These are phyloP conservation scores for Cyclotella cryptica DNA, from an alignment of 108 stramenopile species.

Conservation along the genomic window DNA sequence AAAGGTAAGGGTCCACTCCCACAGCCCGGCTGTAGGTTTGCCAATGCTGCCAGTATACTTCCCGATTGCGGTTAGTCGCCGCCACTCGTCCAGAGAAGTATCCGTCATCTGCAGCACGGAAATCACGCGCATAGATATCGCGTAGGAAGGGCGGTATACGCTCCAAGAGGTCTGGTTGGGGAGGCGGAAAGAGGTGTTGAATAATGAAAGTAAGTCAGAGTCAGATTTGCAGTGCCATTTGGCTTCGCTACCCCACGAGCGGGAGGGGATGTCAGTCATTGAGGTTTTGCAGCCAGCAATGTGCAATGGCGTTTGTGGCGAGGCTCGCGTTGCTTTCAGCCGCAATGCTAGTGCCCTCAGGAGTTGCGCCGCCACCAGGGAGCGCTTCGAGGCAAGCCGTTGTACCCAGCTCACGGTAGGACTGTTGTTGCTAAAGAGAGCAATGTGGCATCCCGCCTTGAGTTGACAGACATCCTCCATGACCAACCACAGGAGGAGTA, in stretches of 20 bases:
- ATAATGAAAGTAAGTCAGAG: not conserved
- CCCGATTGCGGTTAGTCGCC: no score
- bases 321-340: not conserved
- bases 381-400: not conserved
- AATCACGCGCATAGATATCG: no score
- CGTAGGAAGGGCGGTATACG: not conserved
- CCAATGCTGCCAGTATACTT: no score
- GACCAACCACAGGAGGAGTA: constrained; percentile 21
- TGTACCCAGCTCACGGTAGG: constrained; percentile 15
- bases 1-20: constrained; percentile 14
- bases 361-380: no score
- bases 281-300: no score
- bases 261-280: constrained; percentile 18
- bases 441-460: not conserved
- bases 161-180: no score
- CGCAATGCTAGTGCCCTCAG: constrained; percentile 11
- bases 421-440: no score
- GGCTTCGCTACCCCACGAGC: constrained; percentile 15
- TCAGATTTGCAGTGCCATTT: no score
- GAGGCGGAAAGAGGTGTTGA: not conserved
- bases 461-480: constrained; percentile 17
- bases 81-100: no score
- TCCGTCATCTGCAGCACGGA: no score
- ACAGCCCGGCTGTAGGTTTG: constrained; percentile 1
- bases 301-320: constrained; percentile 9